Conservation (phyloP, 1,284 basidiomycete genomes). For the Paramarasmius palmivorus region DNA sequence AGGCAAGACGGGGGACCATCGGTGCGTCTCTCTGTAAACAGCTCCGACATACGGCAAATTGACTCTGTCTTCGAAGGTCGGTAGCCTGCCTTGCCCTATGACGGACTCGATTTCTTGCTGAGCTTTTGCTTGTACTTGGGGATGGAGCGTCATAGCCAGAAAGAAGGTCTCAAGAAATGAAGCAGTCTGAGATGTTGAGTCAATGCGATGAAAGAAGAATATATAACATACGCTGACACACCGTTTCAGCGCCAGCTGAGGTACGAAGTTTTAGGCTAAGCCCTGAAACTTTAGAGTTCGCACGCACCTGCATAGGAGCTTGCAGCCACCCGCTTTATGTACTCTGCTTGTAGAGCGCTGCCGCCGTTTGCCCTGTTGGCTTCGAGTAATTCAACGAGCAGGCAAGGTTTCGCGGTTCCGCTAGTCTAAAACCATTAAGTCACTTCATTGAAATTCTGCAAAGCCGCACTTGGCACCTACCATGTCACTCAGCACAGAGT, state of each 20-base stretch:
- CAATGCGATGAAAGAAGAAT: not conserved
- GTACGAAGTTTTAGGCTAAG: not conserved
- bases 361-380: no score
- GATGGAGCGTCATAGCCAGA: constrained; percentile 41
- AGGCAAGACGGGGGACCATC: constrained; percentile 28
- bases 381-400: not conserved
- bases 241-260: constrained; percentile 1
- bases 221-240: constrained; percentile 19
- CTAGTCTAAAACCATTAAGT: not conserved
- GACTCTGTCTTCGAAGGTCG: constrained; percentile 33
- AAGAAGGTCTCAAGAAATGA: constrained; percentile 38
- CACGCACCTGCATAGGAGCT: no score
- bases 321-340: no score
- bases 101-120: constrained; percentile 36
- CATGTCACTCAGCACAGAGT: no score
- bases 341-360: no score
- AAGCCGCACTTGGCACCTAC: no score
- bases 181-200: constrained; percentile 22
- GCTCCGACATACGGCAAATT: constrained; percentile 37
- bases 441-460: no score
- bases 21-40: constrained; percentile 34
- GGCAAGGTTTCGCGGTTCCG: not conserved
- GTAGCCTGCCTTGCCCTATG: constrained; percentile 32
- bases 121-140: constrained; percentile 37
- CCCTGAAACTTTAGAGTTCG: no score